Evolutionary conservation across 2,329 filamentous ascomycete genomes (phyloP), one percentile per base, ranked within the genome.

Genomic region (Microthyrium microscopicum): DNA sequence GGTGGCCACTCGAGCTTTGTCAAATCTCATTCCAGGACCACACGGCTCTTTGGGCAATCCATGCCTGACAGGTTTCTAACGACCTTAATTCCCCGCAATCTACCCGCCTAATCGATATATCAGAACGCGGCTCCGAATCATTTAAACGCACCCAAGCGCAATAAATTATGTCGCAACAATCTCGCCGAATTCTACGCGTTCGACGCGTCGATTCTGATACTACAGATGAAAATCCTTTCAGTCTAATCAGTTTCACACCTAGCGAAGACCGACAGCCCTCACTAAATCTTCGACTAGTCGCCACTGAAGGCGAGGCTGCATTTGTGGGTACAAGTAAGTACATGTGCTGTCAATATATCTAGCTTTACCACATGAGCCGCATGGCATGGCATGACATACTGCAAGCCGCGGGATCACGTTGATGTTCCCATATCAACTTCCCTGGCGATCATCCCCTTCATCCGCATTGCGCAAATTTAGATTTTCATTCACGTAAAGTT

Each of bases 251-350:
- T 7, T 12, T 29, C 11, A 29, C 21, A 8, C 21, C 9, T 17
- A 19, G 29, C 7, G 17, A 22, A n/a, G 29, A 31, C 11, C 6
- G 29, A 19, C 18, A 11, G 24, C 26, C 20, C 15, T 29, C 4
- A 9, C 16, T 29, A 15, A 15, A 25, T 11, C 4, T 38, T 13
- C 20, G 31, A n/a, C 20, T 38, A 15, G 26, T 22, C 15, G 36
- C 36, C 4, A 26, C 36, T 9, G 26, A 37, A n/a, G 33, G 33
- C 1, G 19, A 29, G 1, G n/a, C 15, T 17, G 26, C 22, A 19
- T 38, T 17, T 13, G 15, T 20, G 19, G 26, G 3, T 24, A 30
- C 31, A 20, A 5, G 36, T 38, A 29, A 35, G 30, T 36, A 5
- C 2, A n/a, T n/a, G n/a, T n/a, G n/a, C n/a, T n/a, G n/a, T n/a